Evolutionary conservation across 768 basidiomycete species (phyloP).

Genomic region (Lactifluus rugatus): DNA sequence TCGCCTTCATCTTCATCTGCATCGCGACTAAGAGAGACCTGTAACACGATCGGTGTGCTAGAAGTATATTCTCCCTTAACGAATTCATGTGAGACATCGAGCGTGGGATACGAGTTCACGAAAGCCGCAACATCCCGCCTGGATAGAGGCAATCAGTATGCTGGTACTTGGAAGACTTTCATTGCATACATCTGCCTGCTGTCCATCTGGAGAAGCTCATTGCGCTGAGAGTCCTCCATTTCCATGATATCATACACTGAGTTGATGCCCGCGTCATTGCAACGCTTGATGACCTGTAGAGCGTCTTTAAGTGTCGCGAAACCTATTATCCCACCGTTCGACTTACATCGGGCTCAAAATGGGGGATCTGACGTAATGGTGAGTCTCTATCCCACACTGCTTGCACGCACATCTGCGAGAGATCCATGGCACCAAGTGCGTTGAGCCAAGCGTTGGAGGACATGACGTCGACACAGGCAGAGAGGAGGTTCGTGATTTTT

Average conservation of each 20-base stretch:
- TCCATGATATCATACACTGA: slow-evolving; percentile 98
- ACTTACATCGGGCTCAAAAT: slow-evolving; percentile 82
- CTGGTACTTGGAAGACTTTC: not conserved
- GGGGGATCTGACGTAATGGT: slow-evolving; percentile 90
- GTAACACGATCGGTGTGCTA: slow-evolving; percentile 70
- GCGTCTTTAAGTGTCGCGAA: not conserved
- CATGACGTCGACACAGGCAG: slow-evolving; percentile 97
- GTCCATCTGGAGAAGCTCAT: slow-evolving; percentile 74
- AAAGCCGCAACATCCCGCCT: slow-evolving; percentile 94
- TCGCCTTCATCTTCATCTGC: slow-evolving; percentile 48
- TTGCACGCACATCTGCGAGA: slow-evolving; percentile 98
- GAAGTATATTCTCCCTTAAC: slow-evolving; percentile 82
- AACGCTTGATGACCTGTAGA: slow-evolving; percentile 65
- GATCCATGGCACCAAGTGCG: slow-evolving; percentile 93
- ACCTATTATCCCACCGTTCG: not conserved
- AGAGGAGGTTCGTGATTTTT: slow-evolving; percentile 84
- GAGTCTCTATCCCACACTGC: slow-evolving; percentile 97
- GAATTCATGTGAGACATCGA: slow-evolving; percentile 85
- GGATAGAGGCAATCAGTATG: slow-evolving; percentile 18
- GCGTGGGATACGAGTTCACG: slow-evolving; percentile 94
- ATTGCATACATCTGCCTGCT: slow-evolving; percentile 69
- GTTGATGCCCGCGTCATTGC: slow-evolving; percentile 71
- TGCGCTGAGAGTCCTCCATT: slow-evolving; percentile 88
- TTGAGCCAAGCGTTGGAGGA: slow-evolving; percentile 93
- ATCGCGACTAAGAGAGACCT: slow-evolving; percentile 73